Base-by-base conservation (phyloP, 208 protist genomes). In the Acanthamoeba culbertsoni region DNA sequence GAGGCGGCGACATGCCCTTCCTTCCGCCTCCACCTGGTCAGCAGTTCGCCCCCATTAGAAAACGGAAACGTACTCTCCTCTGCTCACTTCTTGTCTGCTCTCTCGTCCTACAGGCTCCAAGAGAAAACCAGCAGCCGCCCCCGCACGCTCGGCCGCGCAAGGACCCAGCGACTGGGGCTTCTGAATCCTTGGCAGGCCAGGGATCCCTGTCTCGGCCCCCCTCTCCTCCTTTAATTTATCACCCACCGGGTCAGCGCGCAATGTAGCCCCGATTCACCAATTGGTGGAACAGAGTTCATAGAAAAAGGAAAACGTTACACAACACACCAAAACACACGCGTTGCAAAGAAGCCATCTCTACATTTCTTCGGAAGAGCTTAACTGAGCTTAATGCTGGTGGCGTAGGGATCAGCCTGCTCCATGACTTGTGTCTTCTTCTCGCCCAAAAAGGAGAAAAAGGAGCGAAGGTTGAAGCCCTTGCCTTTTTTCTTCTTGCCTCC, bases 401-500 rank as follows among this genome's bases (percentile, higher is more conserved):
- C 26, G 62, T 92, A 92, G 26, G 62, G 62, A 28, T 92, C 86
- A 31, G 86, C 86, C 43, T 92, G 86, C 28, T 92, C 45, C 59
- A 92, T 48, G 57, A 92, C 86, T 43, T 92, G 40, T 14, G 73
- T 59, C 62, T 92, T 92, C 86, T 92, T 92, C 57, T 59, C 35
- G 86, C 42, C 40, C 20, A 92, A 40, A 31, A 77, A 53, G 37
- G 40, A 62, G 59, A 92, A 77, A 20, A 92, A 33, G 31, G 86
- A 92, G 45, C n/a, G 86, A 5, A 92, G 45, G 63, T 92, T 92
- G 59, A 53, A 28, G 42, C 86, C 86, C 55, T 62, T 65, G 46
- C 51, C 79, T 35, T 68, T 68, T 0, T 40, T 73, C 42, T 55
- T 77, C 45, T 92, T 48, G 26, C 37, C 77, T 23, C 23, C 6